Conservation (phyloP, 225 moss, liverwort and hornwort species). For the Neckera pumila region DNA sequence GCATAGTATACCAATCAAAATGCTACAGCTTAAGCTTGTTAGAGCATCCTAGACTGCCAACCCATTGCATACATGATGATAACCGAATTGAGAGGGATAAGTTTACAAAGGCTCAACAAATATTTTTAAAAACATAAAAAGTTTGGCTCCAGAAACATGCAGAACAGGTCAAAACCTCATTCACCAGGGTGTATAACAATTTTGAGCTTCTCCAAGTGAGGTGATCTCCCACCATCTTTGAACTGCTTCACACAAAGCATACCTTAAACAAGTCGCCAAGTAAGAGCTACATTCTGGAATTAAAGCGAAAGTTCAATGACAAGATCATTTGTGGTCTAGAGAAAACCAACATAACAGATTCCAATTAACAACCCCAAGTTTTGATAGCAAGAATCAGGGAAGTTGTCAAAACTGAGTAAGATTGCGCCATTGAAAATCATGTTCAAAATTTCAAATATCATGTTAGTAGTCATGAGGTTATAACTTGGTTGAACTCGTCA, state of each 20-base stretch:
- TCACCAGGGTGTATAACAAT: slow-evolving; percentile 94
- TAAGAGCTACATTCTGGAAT: neutral
- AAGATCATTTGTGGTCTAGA: neutral
- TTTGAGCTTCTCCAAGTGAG: slow-evolving; percentile 76
- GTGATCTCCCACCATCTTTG: slow-evolving; percentile 64
- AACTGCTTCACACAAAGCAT: slow-evolving; percentile 31
- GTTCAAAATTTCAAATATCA: too few relatives aligned
- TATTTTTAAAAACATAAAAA: neutral
- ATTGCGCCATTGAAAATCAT: neutral
- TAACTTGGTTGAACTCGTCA: too few relatives aligned
- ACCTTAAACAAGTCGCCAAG: neutral
- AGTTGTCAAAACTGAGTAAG: neutral
- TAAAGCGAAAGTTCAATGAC: neutral
- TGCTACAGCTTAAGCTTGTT: neutral
- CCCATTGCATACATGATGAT: neutral
- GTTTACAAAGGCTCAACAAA: neutral
- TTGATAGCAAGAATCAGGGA: neutral
- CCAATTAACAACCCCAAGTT: neutral
- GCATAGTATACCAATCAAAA: neutral
- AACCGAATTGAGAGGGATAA: neutral
- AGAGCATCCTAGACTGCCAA: neutral
- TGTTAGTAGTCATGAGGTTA: too few relatives aligned
- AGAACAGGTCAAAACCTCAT: slow-evolving; percentile 22
- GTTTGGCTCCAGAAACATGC: neutral
- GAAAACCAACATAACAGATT: neutral